phyloP scores from a whole-genome alignment of 169 alveolate species.

The Theileria orientalis region DNA sequence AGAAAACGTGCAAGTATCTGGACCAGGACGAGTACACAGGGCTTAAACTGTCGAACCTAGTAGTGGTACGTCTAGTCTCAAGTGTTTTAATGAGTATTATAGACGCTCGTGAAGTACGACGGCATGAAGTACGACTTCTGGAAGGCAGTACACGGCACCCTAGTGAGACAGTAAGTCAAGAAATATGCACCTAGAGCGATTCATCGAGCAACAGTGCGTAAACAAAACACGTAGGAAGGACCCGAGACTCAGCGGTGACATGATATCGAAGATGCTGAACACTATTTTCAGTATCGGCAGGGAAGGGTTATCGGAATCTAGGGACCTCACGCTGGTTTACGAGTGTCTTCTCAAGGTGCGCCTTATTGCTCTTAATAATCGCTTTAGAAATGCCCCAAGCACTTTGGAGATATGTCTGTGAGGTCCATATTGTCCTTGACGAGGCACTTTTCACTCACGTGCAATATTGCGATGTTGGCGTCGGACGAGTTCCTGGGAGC shows the following conservation, averaged over 20 bases:
- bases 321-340: not conserved
- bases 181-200: no score
- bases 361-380: not conserved
- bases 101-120: slow-evolving; percentile 7
- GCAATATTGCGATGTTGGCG: slow-evolving; percentile 15
- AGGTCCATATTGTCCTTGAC: slow-evolving; percentile 36
- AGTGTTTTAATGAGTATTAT: not conserved
- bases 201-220: no score
- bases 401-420: slow-evolving; percentile 14
- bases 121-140: slow-evolving; percentile 15
- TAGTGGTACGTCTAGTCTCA: slow-evolving; percentile 29
- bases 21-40: slow-evolving; percentile 12
- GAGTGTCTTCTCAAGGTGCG: slow-evolving; percentile 23
- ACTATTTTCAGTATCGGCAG: slow-evolving; percentile 2
- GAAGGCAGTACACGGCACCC: slow-evolving; percentile 29
- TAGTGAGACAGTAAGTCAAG: slow-evolving; percentile 2
- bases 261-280: slow-evolving; percentile 38
- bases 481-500: slow-evolving; percentile 19
- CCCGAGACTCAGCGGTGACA: not conserved
- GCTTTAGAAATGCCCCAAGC: slow-evolving; percentile 1
- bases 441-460: slow-evolving; percentile 15
- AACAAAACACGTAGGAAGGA: not conserved
- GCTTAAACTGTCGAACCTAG: slow-evolving; percentile 31
- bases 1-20: slow-evolving; percentile 16
- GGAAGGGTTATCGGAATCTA: slow-evolving; percentile 2